Evolutionary conservation across 2,329 filamentous ascomycete species (phyloP), one percentile per base, ranked within the genome.

Genomic region (Monascus ruber): DNA sequence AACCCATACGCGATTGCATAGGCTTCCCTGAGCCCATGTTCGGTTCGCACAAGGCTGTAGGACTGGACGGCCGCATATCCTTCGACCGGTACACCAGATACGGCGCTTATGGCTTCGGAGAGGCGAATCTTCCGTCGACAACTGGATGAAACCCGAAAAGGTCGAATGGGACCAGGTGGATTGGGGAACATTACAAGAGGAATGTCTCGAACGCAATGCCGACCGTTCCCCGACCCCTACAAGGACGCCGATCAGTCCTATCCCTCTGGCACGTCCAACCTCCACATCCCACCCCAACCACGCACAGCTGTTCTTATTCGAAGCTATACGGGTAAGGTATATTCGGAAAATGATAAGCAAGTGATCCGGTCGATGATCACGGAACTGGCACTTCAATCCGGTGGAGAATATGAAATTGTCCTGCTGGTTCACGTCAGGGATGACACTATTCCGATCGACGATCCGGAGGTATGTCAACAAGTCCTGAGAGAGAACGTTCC

Each of bases 361-460:
- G 83, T 85, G 53, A 63, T 94, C 34, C 81, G 88, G 24, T 81
- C 87, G 29, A 77, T 94, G 63, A 85, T 94, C 54, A 76, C 79
- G 9, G 88, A 95, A 59, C 69, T 94, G 7, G 76, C 80, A 1
- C 68, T 94, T 40, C 80, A 83, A 37, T 88, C 85, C 4, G 85
- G 86, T 24, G 85, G 83, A 28, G 83, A 89, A 50, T 94, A 94
- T 59, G 83, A 91, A 48, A 76, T 94, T 3, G 84, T 93, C 55
- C 73, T 94, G 17, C 73, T 94, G 2, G 77, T 94, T 6, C 85
- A 94, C 59, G 80, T 93, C 51, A 87, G 85, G 62, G 83, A 93
- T 52, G 74, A 77, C 40, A 73, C 69, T 44, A 68, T 87, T 45
- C 83, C 84, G 6, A 78, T 94, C 51, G 91, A 83, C 81, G 81